Conservation (phyloP, 2,329 filamentous ascomycete genomes). For the Elsinoe perseae region DNA sequence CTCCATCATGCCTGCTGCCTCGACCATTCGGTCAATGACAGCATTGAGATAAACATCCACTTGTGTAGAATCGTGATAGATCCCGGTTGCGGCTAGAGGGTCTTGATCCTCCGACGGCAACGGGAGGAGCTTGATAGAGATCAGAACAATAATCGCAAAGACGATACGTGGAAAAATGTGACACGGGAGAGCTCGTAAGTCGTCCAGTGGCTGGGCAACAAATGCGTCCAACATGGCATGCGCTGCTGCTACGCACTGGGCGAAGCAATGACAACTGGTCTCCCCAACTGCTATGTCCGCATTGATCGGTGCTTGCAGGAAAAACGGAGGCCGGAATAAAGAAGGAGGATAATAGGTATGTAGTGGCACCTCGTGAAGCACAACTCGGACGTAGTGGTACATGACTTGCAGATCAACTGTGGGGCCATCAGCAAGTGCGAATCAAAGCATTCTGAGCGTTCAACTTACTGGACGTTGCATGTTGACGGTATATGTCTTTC, state of each 20-base stretch:
- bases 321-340: conserved; percentile 42
- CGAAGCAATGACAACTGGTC: conserved; percentile 59
- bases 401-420: conserved; percentile 40
- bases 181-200: not conserved
- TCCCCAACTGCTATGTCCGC: conserved; percentile 40
- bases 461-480: conserved; percentile 36
- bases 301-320: conserved; percentile 39
- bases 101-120: not conserved
- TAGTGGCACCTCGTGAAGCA: conserved; percentile 68
- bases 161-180: not conserved
- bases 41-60: not conserved
- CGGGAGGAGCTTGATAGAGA: conserved; percentile 1
- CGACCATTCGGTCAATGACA: not conserved
- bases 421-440: not conserved
- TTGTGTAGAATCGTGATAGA: not conserved
- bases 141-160: not conserved
- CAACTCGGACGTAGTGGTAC: conserved; percentile 59
- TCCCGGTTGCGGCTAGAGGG: not conserved
- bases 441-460: conserved; percentile 48
- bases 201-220: conserved; percentile 29
- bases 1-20: conserved; percentile 12
- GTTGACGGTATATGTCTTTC: conserved; percentile 57
- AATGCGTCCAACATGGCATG: conserved; percentile 61
- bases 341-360: conserved; percentile 54
- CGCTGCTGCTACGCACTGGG: conserved; percentile 58